Conservation (phyloP, 495 filamentous ascomycete genomes). For the Aspergillus coremiiformis region DNA sequence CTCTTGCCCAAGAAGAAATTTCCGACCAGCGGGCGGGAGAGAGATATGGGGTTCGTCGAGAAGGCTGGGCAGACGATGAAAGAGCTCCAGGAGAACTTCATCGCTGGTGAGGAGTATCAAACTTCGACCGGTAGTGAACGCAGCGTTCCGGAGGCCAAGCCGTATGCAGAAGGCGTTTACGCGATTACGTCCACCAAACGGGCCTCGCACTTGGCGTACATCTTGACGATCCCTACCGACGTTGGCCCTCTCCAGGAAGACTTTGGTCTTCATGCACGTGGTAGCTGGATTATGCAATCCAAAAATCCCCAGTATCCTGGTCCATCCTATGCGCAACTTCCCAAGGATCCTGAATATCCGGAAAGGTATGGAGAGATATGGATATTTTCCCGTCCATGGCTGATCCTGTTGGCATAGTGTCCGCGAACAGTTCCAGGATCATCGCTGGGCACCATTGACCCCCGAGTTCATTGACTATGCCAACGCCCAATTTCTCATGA, state of each 20-base stretch:
- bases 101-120: conserved; percentile 58
- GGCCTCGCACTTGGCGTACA: conserved; percentile 71
- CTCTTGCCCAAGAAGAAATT: conserved; percentile 82
- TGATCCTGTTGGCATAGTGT: conserved; percentile 34
- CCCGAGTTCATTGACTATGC: conserved; percentile 73
- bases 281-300: conserved; percentile 70
- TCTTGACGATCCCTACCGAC: conserved; percentile 69
- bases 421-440: conserved; percentile 62
- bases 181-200: conserved; percentile 66
- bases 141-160: conserved; percentile 61
- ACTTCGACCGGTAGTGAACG: conserved; percentile 71
- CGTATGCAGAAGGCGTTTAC: conserved; percentile 82
- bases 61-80: conserved; percentile 60
- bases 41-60: conserved; percentile 81
- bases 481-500: conserved; percentile 74
- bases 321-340: conserved; percentile 55
- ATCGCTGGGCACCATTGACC: conserved; percentile 65
- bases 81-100: conserved; percentile 65
- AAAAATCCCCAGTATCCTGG: conserved; percentile 70
- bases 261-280: conserved; percentile 63
- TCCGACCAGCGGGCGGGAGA: conserved; percentile 61
- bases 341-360: conserved; percentile 63
- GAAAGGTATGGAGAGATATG: conserved; percentile 61
- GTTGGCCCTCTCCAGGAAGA: conserved; percentile 67
- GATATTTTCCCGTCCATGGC: too few species aligned